Conservation (phyloP, 2,329 filamentous ascomycete species). For the Colletotrichum scovillei region DNA sequence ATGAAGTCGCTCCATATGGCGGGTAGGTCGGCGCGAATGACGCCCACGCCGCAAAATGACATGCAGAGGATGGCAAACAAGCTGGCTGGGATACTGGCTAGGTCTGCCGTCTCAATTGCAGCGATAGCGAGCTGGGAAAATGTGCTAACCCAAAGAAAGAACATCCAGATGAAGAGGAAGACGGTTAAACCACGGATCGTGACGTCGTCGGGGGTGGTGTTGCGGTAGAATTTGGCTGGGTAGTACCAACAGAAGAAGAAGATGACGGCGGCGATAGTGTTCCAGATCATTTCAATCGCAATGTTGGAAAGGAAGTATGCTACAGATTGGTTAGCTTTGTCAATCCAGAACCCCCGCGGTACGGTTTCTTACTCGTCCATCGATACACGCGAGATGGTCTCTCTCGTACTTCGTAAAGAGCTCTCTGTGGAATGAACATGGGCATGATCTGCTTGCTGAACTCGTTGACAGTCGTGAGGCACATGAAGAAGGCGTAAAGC, state of each 20-base stretch:
- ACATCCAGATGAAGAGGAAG: constrained; percentile 38
- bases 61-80: constrained; percentile 36
- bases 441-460: constrained; percentile 76
- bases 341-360: accelerated
- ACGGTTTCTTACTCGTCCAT: constrained; percentile 20
- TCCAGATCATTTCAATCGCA: constrained; percentile 77
- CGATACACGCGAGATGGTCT: constrained; percentile 73
- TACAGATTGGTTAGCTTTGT: not conserved
- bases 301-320: constrained; percentile 50
- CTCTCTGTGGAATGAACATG: constrained; percentile 74
- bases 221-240: constrained; percentile 72
- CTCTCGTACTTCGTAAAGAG: constrained; percentile 76
- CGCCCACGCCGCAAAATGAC: constrained; percentile 37
- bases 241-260: constrained; percentile 79
- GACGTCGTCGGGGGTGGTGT: constrained; percentile 52
- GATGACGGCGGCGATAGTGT: constrained; percentile 71
- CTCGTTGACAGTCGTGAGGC: constrained; percentile 74
- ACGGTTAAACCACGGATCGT: constrained; percentile 30
- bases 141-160: constrained; percentile 36
- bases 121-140: constrained; percentile 37
- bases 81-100: constrained; percentile 28
- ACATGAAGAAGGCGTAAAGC: constrained; percentile 76
- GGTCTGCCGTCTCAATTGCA: constrained; percentile 32
- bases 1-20: constrained; percentile 38
- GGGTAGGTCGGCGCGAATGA: constrained; percentile 27